Conservation (phyloP, 495 filamentous ascomycete genomes). For the Stereocaulon alpinum region DNA sequence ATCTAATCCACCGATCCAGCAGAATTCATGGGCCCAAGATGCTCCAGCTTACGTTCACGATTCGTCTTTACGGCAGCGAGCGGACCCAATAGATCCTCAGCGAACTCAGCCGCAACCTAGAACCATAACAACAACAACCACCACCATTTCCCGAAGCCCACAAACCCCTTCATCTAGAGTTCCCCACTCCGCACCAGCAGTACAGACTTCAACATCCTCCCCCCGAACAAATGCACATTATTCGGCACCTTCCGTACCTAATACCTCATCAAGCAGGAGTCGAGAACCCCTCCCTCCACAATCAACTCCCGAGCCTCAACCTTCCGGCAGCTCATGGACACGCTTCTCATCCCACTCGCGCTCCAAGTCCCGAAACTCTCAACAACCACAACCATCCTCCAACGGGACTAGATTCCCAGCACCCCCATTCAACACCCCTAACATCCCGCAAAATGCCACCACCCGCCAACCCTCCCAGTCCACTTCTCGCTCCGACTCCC, state of each 20-base stretch:
- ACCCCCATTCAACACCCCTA: slow-evolving; percentile 4
- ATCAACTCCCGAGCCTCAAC: slow-evolving; percentile 1
- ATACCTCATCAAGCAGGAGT: neutral
- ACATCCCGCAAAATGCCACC: neutral
- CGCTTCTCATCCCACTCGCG: slow-evolving; percentile 14
- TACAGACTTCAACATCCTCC: slow-evolving; percentile 16
- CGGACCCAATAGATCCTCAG: neutral
- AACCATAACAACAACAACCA: slow-evolving; percentile 12
- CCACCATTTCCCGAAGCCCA: neutral
- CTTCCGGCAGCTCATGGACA: slow-evolving; percentile 14
- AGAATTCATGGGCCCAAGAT: slow-evolving; percentile 1
- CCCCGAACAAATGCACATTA: slow-evolving; percentile 6
- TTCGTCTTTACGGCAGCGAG: slow-evolving; percentile 11
- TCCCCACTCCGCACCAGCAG: slow-evolving; percentile 8
- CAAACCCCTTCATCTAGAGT: slow-evolving; percentile 9
- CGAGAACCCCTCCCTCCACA: neutral
- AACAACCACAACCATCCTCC: slow-evolving; percentile 3
- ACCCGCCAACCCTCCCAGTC: neutral
- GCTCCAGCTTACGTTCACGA: slow-evolving; percentile 17
- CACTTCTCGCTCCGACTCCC: slow-evolving; percentile 13
- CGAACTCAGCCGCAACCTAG: neutral
- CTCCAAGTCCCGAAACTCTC: slow-evolving; percentile 8
- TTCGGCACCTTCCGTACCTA: slow-evolving; percentile 1
- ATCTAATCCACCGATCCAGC: neutral
- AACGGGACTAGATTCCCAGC: slow-evolving; percentile 1